phyloP scores from a whole-genome alignment of 306 rosid genomes.

The Cucurbita moschata region DNA sequence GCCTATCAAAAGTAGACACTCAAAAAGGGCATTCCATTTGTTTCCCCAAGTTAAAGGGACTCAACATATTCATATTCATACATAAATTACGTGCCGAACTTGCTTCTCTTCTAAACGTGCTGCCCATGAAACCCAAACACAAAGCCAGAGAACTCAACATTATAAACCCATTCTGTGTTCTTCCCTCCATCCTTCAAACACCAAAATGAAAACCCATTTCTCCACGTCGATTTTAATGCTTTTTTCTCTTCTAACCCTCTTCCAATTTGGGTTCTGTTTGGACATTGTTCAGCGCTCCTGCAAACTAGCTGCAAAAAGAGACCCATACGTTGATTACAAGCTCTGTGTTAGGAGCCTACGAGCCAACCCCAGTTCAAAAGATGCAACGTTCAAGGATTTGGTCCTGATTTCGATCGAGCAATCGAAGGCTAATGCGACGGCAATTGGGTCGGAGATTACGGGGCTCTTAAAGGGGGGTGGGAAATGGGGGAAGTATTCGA shows the following conservation, averaged over 20 bases:
- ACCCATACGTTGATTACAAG: conserved; percentile 31
- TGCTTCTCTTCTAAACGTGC: neutral
- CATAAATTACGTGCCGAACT: neutral
- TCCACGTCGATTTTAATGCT: conserved; percentile 6
- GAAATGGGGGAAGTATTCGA: neutral
- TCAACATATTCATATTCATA: neutral
- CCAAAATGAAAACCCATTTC: conserved; percentile 6
- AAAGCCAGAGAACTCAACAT: neutral
- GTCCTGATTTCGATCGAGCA: conserved; percentile 17
- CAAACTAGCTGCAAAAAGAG: conserved; percentile 30
- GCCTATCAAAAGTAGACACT: no score
- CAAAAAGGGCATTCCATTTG: no score
- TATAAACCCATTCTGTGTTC: neutral
- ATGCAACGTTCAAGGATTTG: conserved; percentile 20
- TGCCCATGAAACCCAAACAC: neutral
- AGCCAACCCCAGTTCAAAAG: conserved; percentile 11
- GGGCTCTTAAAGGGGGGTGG: conserved; percentile 16
- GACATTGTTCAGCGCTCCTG: conserved; percentile 28
- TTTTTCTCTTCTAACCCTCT: neutral
- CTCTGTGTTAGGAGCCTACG: conserved; percentile 37
- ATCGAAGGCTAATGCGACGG: conserved; percentile 41
- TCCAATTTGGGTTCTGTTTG: conserved; percentile 11
- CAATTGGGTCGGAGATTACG: conserved; percentile 18
- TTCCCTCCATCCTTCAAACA: neutral
- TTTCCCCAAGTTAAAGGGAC: no score